Evolutionary conservation across 129 eudicot genomes (phyloP), one percentile per base, ranked within the genome.

Genomic region (Flaveria robusta): DNA sequence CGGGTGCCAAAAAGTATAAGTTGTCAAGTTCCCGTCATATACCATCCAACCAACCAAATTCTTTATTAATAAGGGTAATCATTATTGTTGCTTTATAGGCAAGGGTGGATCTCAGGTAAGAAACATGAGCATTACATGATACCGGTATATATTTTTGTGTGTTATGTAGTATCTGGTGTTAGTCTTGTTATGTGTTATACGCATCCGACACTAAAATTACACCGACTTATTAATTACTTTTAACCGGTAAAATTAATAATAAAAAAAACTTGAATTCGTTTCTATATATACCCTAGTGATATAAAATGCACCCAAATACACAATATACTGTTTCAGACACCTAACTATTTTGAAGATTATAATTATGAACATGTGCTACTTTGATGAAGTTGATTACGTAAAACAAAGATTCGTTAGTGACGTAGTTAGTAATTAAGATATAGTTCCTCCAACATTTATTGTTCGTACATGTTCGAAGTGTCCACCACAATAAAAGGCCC

Each of bases 391-490:
- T 27, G 13, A 69, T 64, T 73, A 72, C 83, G 78, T 79, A 51
- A 72, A 78, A 51, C 68, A 50, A 63, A 63, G 83, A 72, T 62
- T 73, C 60, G 56, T 72, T 72, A 13, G 77, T 79, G 78, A 79
- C 78, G 78, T 42, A 63, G 50, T 64, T 68, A 68, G 34, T 67
- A 14, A 54, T 77, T 77, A 41, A 26, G 27, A 9, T 34, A 34
- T 47, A 16, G 9, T 63, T 9, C 29, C 54, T 76, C 69, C 24
- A 39, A 45, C 81, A 77, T 77, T 68, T 39, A 77, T 77, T 43
- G 46, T 52, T 37, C 69, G 7, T 52, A 67, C 55, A 58, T 24
- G 69, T 26, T 64, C 43, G 50, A 27, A 63, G 23, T 5, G 20
- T 20, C 18, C 16, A 46, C 71, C 82, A 46, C 71, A 46, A 78